A percentile compares a stretch with the other conserved stretches of the same genome.
phyloP scores from a whole-genome alignment of 257 asterid species.

The Misopates orontium region DNA sequence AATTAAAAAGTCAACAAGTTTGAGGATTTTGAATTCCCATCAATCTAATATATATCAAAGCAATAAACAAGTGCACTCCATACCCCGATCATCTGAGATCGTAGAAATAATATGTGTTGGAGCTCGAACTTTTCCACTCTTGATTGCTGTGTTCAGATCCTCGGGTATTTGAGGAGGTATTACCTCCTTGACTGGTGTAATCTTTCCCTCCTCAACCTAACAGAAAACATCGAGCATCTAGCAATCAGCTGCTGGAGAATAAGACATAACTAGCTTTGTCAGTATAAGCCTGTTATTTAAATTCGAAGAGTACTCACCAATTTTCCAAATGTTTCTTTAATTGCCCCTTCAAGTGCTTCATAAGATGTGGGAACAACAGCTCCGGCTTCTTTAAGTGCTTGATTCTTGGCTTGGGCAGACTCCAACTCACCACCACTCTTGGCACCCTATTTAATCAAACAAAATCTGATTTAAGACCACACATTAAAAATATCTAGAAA shows the following conservation, averaged over 20 bases:
- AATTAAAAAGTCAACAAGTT: constrained; percentile 16
- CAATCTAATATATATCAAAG: constrained; percentile 5
- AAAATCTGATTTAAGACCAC: constrained; percentile 25
- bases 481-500: constrained; percentile 9
- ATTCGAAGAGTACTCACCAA: constrained; percentile 45
- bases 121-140: constrained; percentile 98
- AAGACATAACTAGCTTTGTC: background rate
- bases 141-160: constrained; percentile 89
- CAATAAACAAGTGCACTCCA: constrained; percentile 13
- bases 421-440: constrained; percentile 99
- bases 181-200: constrained; percentile 80
- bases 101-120: constrained; percentile 99
- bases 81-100: constrained; percentile 98
- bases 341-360: constrained; percentile 86
- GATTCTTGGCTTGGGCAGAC: constrained; percentile 98
- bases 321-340: constrained; percentile 76
- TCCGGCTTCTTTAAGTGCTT: constrained; percentile 93
- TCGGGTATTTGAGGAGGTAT: constrained; percentile 97
- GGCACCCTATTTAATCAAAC: constrained; percentile 66
- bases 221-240: constrained; percentile 24
- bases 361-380: constrained; percentile 95
- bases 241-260: constrained; percentile 7
- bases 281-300: background rate
- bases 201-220: constrained; percentile 75
- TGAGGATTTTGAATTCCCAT: constrained; percentile 17